These are phyloP conservation scores for Thelephora ganbajun DNA, from an alignment of 768 basidiomycete genomes.

Conservation along the genomic window DNA sequence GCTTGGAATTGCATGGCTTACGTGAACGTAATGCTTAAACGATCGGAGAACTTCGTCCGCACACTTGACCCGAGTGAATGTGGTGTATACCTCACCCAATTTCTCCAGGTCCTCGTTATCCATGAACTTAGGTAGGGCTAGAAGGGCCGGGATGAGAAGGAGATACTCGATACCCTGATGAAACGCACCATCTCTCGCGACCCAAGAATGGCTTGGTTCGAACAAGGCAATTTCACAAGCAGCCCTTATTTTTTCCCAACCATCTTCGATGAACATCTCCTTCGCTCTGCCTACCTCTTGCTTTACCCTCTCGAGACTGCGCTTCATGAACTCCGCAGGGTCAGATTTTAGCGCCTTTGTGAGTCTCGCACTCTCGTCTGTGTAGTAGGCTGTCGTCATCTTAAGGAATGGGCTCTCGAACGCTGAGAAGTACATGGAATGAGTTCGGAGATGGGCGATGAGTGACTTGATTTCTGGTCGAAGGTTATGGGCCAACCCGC, in stretches of 20 bases:
- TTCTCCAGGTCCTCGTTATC: slow-evolving; percentile 26
- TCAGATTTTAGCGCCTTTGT: slow-evolving; percentile 23
- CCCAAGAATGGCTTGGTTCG: slow-evolving; percentile 26
- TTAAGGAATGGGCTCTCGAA: slow-evolving; percentile 46
- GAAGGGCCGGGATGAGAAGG: not conserved
- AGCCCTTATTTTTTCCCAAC: slow-evolving; percentile 35
- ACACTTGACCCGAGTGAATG: slow-evolving; percentile 46
- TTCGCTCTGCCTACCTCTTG: slow-evolving; percentile 46
- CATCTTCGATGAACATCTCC: slow-evolving; percentile 34
- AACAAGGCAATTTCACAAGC: slow-evolving; percentile 42
- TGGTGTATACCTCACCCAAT: slow-evolving; percentile 40
- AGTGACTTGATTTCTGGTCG: slow-evolving; percentile 33
- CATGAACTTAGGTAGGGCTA: slow-evolving; percentile 44
- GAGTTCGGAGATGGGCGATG: slow-evolving; percentile 40
- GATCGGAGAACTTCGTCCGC: slow-evolving; percentile 39
- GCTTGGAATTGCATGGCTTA: slow-evolving; percentile 11
- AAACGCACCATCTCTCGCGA: slow-evolving; percentile 24
- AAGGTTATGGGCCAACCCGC: slow-evolving; percentile 20
- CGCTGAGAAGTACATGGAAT: slow-evolving; percentile 37
- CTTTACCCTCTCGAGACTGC: slow-evolving; percentile 28
- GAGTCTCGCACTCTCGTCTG: slow-evolving; percentile 29
- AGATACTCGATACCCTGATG: not conserved
- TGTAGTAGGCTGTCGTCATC: slow-evolving; percentile 38
- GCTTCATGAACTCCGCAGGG: slow-evolving; percentile 40
- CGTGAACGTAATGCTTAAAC: slow-evolving; percentile 52